Percentiles rank a stretch among this genome's conserved stretches.
Conservation (phyloP, 2,329 filamentous ascomycete genomes). For the Chrysoporthe austroafricana region DNA sequence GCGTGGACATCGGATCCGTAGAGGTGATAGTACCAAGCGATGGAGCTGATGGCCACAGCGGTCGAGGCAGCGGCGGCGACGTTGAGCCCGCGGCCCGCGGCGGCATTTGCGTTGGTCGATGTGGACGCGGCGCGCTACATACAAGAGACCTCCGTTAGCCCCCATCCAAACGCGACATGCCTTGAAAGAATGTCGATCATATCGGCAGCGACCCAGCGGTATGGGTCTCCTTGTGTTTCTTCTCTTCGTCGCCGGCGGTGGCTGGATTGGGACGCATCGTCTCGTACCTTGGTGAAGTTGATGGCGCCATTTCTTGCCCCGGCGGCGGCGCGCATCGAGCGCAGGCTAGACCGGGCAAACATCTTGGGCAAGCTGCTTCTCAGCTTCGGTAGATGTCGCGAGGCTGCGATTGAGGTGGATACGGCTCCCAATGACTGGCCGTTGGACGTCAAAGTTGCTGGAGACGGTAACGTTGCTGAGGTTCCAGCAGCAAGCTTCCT, state of each 20-base stretch:
- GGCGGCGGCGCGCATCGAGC: constrained; percentile 84
- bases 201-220: background rate
- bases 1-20: constrained; percentile 88
- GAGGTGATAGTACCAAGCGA: constrained; percentile 97
- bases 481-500: constrained; percentile 24
- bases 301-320: constrained; percentile 74
- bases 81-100: constrained; percentile 71
- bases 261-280: constrained; percentile 17
- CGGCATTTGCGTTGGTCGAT: constrained; percentile 71
- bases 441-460: constrained; percentile 33
- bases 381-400: constrained; percentile 41
- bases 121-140: constrained; percentile 70
- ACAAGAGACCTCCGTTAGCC: constrained; percentile 18
- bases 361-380: constrained; percentile 66
- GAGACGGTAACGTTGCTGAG: constrained; percentile 28
- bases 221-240: constrained; percentile 2
- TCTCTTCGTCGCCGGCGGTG: constrained; percentile 2
- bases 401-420: constrained; percentile 41
- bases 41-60: constrained; percentile 81
- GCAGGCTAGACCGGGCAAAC: constrained; percentile 91
- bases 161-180: background rate
- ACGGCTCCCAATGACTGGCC: constrained; percentile 43
- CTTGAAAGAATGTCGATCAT: background rate
- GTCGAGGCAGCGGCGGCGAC: constrained; percentile 86
- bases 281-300: constrained; percentile 71